Evolutionary conservation across 371 early-diverging fungal genomes (phyloP).

Genomic region (Capniomyces stellatus): DNA sequence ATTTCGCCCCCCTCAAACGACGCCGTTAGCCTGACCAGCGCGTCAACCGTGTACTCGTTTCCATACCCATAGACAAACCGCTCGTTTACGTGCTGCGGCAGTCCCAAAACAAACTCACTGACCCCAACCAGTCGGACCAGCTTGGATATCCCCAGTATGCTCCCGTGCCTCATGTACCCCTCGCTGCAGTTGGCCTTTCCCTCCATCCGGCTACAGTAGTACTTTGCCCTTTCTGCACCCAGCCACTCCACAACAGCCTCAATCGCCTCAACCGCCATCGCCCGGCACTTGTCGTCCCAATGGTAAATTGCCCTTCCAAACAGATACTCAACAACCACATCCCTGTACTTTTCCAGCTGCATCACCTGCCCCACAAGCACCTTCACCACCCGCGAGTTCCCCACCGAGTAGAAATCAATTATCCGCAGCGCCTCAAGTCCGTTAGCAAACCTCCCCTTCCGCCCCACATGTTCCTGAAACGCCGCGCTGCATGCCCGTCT

Average conservation of each 20-base stretch:
- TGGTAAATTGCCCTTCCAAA: constrained; percentile 38
- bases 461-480: constrained; percentile 92
- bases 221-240: too few relatives aligned
- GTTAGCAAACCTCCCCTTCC: constrained; percentile 69
- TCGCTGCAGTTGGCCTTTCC: too few relatives aligned
- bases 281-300: constrained; percentile 74
- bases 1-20: too few relatives aligned
- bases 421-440: constrained; percentile 78
- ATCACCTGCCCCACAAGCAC: constrained; percentile 30
- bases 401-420: constrained; percentile 82
- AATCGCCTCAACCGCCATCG: constrained; percentile 44
- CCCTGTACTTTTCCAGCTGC: background rate
- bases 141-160: too few relatives aligned
- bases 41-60: too few relatives aligned
- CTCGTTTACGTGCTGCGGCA: too few relatives aligned
- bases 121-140: too few relatives aligned
- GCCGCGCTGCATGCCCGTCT: constrained; percentile 92
- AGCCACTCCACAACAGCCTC: background rate
- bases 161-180: too few relatives aligned
- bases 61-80: too few relatives aligned
- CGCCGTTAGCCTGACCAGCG: too few relatives aligned
- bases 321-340: constrained; percentile 46
- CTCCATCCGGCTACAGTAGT: too few relatives aligned
- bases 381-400: constrained; percentile 58
- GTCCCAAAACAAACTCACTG: too few relatives aligned